Conservation (phyloP, 1,284 basidiomycete species). For the Tylopilus sp. region DNA sequence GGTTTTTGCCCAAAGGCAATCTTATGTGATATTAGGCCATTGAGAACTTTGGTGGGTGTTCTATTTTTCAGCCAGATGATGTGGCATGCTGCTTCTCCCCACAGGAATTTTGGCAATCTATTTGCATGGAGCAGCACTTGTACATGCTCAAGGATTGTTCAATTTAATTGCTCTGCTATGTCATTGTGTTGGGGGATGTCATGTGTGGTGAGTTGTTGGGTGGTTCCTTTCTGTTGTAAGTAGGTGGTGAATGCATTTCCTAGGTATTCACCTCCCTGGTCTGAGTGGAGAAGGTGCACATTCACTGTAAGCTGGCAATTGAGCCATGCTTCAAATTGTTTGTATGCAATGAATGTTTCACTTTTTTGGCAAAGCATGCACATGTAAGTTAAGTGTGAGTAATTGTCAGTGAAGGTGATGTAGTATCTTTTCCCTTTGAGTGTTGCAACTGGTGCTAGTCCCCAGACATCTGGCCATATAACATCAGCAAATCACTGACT, state of each 20-base stretch:
- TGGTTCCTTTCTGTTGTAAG: background rate
- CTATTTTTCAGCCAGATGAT: slow-evolving; percentile 2
- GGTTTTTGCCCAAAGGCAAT: accelerated
- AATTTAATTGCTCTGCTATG: background rate
- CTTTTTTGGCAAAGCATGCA: background rate
- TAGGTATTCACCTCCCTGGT: background rate
- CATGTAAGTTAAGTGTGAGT: background rate
- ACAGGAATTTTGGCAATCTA: slow-evolving; percentile 9
- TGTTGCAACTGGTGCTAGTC: background rate
- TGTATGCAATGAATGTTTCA: background rate
- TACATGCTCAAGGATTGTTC: background rate
- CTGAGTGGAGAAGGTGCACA: background rate
- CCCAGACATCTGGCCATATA: background rate
- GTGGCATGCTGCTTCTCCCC: background rate
- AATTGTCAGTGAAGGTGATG: slow-evolving; percentile 10
- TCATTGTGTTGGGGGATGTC: slow-evolving; percentile 14
- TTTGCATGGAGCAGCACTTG: slow-evolving; percentile 8
- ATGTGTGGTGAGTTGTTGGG: background rate
- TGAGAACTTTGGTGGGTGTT: background rate
- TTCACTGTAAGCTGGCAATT: background rate
- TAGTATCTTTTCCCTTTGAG: background rate
- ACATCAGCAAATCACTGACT: too few species aligned
- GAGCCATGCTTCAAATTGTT: background rate
- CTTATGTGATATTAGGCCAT: background rate
- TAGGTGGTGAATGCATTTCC: background rate